A percentile compares a stretch with the other conserved stretches of the same genome.
phyloP scores from a whole-genome alignment of 257 asterid species.

The Solanum acaule region DNA sequence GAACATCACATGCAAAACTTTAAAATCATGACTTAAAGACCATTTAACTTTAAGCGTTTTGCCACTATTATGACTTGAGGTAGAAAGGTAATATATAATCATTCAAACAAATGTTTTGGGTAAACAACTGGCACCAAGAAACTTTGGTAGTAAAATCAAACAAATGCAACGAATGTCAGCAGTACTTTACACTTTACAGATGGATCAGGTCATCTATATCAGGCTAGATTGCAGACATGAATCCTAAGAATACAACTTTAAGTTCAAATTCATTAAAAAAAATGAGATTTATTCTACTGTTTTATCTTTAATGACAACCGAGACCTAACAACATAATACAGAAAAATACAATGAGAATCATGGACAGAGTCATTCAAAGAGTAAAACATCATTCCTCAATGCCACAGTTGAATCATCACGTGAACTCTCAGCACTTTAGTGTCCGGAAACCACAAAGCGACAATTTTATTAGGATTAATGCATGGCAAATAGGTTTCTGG shows the following conservation, averaged over 20 bases:
- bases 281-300: not conserved
- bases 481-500: not conserved
- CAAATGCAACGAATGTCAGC: not conserved
- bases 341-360: not conserved
- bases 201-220: not conserved
- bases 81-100: not conserved
- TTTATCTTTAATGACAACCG: not conserved
- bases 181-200: not conserved
- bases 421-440: not conserved
- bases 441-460: not conserved
- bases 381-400: not conserved
- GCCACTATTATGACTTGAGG: not conserved
- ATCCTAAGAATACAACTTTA: not conserved
- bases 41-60: not conserved
- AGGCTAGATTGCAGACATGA: not conserved
- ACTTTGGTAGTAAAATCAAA: not conserved
- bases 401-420: not conserved
- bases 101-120: not conserved
- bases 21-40: not conserved
- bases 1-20: not conserved
- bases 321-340: not conserved
- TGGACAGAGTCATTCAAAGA: not conserved
- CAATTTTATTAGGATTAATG: not conserved
- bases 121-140: not conserved
- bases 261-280: not conserved